A percentile compares a stretch with the other conserved stretches of the same genome.
These are phyloP conservation scores for Yarrowia osloensis DNA, from an alignment of 805 yeast species.

Conservation along the genomic window DNA sequence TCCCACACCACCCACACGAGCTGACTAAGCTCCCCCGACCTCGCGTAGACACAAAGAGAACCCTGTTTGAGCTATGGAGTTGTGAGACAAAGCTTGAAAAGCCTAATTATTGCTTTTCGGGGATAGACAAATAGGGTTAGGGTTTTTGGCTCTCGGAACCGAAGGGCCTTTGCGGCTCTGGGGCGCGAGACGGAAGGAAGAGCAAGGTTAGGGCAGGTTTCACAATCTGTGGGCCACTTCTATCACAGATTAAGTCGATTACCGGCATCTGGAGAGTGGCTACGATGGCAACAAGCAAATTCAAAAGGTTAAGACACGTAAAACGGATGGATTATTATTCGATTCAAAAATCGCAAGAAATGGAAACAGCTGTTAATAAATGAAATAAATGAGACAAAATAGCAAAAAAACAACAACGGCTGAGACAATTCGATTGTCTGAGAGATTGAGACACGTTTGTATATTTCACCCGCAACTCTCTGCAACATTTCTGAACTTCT, in stretches of 20 bases:
- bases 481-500: too few species aligned
- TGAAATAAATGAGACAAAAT: too few species aligned
- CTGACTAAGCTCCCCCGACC: background rate
- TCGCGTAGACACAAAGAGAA: background rate
- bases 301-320: background rate
- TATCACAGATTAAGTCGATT: background rate
- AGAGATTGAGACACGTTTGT: too few species aligned
- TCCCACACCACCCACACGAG: background rate
- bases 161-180: background rate
- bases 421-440: too few species aligned
- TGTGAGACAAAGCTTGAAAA: background rate
- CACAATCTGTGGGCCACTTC: background rate
- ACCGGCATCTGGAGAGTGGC: slow-evolving; percentile 12
- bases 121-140: background rate
- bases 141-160: background rate
- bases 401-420: too few species aligned
- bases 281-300: background rate
- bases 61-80: background rate
- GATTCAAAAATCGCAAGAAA: too few species aligned
- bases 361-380: too few species aligned
- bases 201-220: background rate
- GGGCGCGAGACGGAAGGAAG: too few species aligned
- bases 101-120: background rate
- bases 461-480: too few species aligned
- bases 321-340: background rate